Evolutionary conservation across 1,139 yeast species (phyloP).

Genomic region (Hyphopichia fennica): DNA sequence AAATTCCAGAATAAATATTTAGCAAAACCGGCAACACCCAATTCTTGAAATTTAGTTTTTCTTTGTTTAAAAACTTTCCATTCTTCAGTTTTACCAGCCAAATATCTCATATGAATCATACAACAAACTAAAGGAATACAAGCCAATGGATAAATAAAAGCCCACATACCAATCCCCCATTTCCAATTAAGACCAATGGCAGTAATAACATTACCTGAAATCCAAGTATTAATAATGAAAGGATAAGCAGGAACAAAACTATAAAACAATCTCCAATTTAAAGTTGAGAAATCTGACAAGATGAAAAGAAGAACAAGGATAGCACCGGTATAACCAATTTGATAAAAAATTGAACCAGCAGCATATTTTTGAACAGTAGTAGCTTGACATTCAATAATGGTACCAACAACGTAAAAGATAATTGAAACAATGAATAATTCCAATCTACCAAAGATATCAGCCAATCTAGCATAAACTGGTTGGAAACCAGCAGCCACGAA

Average conservation of each 20-base stretch:
- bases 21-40: constrained; percentile 21
- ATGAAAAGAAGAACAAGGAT: constrained; percentile 50
- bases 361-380: constrained; percentile 58
- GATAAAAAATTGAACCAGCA: constrained; percentile 66
- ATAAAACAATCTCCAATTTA: constrained; percentile 63
- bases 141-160: constrained; percentile 38
- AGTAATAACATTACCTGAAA: constrained; percentile 49
- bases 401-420: constrained; percentile 60
- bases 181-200: constrained; percentile 21
- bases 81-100: constrained; percentile 34
- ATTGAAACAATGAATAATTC: constrained; percentile 50
- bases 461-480: constrained; percentile 58
- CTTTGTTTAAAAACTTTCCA: constrained; percentile 27
- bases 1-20: constrained; percentile 32
- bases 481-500: constrained; percentile 44
- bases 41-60: constrained; percentile 22
- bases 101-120: constrained; percentile 33
- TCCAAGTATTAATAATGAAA: constrained; percentile 68
- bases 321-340: constrained; percentile 63
- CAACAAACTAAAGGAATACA: constrained; percentile 32
- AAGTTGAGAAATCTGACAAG: constrained; percentile 56
- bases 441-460: constrained; percentile 64
- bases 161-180: constrained; percentile 42
- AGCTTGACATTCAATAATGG: constrained; percentile 64
- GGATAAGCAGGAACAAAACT: constrained; percentile 63